Conservation (phyloP, 2,329 filamentous ascomycete species). For the Fusarium acutatum region DNA sequence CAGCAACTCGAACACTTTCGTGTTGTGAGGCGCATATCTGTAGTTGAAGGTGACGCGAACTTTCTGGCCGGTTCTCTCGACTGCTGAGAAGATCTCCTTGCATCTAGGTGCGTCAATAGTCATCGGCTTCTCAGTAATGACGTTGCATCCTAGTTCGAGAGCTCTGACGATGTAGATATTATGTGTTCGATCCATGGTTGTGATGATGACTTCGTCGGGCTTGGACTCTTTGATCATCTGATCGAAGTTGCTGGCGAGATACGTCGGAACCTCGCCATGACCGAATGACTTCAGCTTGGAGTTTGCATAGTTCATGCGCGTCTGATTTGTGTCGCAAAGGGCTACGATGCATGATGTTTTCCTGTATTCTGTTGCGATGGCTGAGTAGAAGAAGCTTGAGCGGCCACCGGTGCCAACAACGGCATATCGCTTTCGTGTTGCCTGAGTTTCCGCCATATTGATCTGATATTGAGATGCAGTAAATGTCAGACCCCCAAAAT, state of each 20-base stretch:
- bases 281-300: constrained; percentile 56
- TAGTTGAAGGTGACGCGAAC: constrained; percentile 72
- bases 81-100: constrained; percentile 54
- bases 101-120: constrained; percentile 67
- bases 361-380: constrained; percentile 62
- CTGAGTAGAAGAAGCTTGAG: constrained; percentile 68
- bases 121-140: constrained; percentile 73
- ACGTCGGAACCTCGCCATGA: constrained; percentile 61
- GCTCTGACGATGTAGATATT: constrained; percentile 67
- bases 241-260: constrained; percentile 63
- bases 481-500: neutral
- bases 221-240: constrained; percentile 64
- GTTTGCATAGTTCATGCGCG: constrained; percentile 66
- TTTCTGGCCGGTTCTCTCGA: constrained; percentile 47
- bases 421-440: constrained; percentile 57
- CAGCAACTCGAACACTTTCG: constrained; percentile 64
- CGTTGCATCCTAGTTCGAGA: constrained; percentile 66
- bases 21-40: constrained; percentile 72
- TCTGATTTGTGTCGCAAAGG: constrained; percentile 68
- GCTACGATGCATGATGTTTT: constrained; percentile 61
- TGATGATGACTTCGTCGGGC: constrained; percentile 69
- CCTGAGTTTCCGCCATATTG: constrained; percentile 11
- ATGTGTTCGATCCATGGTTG: constrained; percentile 70
- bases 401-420: constrained; percentile 67
- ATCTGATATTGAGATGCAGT: neutral